Evolutionary conservation across 2,329 filamentous ascomycete species (phyloP).

Genomic region (Venturia asperata): DNA sequence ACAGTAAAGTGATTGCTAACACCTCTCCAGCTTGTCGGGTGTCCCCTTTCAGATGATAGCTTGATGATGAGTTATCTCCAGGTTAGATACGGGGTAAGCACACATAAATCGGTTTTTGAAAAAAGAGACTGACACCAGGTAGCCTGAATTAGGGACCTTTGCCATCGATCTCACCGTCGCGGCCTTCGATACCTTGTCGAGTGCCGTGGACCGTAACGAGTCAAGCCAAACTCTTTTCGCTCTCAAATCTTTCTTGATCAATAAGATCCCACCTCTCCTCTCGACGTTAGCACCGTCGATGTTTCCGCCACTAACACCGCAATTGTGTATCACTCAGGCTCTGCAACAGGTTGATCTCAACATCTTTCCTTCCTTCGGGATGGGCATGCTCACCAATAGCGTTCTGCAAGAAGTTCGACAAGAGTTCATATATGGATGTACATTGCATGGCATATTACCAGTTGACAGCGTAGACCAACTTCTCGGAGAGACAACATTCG

Average conservation of each 20-base stretch:
- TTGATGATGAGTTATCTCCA: slow-evolving; percentile 73
- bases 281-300: slow-evolving; percentile 50
- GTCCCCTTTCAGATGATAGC: slow-evolving; percentile 76
- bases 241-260: slow-evolving; percentile 78
- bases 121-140: slow-evolving; percentile 16
- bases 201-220: slow-evolving; percentile 69
- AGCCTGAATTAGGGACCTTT: slow-evolving; percentile 71
- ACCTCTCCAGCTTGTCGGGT: slow-evolving; percentile 59
- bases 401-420: slow-evolving; percentile 62
- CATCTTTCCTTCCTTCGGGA: slow-evolving; percentile 57
- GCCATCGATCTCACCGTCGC: slow-evolving; percentile 78
- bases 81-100: slow-evolving; percentile 69
- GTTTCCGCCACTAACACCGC: slow-evolving; percentile 51
- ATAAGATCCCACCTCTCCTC: slow-evolving; percentile 59
- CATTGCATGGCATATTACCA: slow-evolving; percentile 75
- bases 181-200: slow-evolving; percentile 83
- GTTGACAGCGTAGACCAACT: slow-evolving; percentile 71
- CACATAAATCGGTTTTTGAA: not conserved
- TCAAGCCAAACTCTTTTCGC: slow-evolving; percentile 57
- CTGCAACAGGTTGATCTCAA: slow-evolving; percentile 56
- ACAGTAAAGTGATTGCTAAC: not conserved
- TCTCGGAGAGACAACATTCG: slow-evolving; percentile 76
- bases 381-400: slow-evolving; percentile 43
- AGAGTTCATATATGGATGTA: slow-evolving; percentile 85
- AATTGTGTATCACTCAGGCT: slow-evolving; percentile 59